Percentiles rank a stretch among this genome's conserved stretches.
These are phyloP conservation scores for Phlyctochytrium bullatum DNA, from an alignment of 192 early-diverging fungal genomes.

Conservation along the genomic window DNA sequence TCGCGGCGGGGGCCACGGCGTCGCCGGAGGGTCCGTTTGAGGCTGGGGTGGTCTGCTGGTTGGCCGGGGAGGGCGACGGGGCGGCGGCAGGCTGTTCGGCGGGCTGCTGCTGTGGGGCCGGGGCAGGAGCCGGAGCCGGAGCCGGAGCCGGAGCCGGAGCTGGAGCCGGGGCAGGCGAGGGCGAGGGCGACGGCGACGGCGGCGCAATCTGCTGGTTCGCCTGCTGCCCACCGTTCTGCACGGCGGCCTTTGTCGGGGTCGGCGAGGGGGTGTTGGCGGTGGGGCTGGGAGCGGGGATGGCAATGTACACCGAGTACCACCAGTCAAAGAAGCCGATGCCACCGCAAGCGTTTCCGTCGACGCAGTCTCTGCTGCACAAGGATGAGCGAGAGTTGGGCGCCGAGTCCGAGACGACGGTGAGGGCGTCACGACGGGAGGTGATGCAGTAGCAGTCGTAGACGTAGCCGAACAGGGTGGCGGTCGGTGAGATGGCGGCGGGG, in stretches of 20 bases:
- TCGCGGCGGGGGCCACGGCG: too few species aligned
- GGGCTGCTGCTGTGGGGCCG: not conserved
- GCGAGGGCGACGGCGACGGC: not conserved
- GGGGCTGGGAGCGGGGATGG: not conserved
- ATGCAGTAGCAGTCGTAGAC: not conserved
- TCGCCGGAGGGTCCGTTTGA: too few species aligned
- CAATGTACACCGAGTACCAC: not conserved
- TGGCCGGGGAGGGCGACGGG: not conserved
- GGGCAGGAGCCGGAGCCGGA: not conserved
- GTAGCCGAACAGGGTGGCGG: not conserved
- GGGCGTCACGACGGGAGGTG: not conserved
- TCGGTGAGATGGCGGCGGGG: not conserved
- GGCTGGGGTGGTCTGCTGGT: too few species aligned
- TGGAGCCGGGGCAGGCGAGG: not conserved
- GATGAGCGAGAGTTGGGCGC: not conserved
- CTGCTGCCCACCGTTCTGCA: too few species aligned
- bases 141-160: not conserved
- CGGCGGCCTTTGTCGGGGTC: too few species aligned
- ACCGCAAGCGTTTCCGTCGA: not conserved
- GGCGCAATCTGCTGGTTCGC: too few species aligned
- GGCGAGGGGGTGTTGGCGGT: too few species aligned
- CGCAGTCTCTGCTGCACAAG: not conserved
- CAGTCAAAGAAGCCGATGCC: not conserved
- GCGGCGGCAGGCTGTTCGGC: not conserved
- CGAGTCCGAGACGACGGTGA: not conserved